Percentiles rank a stretch among this genome's conserved stretches.
These are phyloP conservation scores for Deakozyma indianensis DNA, from an alignment of 805 yeast genomes.

Conservation along the genomic window DNA sequence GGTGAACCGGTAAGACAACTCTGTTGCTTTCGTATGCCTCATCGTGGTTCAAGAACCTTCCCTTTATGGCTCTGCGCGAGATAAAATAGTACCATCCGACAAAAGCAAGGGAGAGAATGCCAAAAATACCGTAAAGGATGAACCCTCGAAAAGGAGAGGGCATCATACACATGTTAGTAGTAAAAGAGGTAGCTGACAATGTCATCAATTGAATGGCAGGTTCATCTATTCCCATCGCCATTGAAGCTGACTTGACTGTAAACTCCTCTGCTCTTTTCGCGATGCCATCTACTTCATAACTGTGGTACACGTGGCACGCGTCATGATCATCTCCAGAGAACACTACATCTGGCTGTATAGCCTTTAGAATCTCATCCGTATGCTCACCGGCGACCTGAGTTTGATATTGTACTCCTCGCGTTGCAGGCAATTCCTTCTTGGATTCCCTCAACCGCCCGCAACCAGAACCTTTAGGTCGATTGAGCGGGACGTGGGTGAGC, in stretches of 20 bases:
- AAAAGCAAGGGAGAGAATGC: conserved; percentile 2
- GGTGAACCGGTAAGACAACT: conserved; percentile 1
- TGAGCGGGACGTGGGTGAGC: conserved; percentile 80
- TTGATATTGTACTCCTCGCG: conserved; percentile 74
- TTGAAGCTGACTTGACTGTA: conserved; percentile 77
- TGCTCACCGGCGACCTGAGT: conserved; percentile 61
- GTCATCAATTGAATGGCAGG: conserved; percentile 85
- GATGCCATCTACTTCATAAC: conserved; percentile 11
- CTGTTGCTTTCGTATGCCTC: neutral
- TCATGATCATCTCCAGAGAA: conserved; percentile 97
- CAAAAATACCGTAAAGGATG: conserved; percentile 12
- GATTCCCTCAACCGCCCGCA: conserved; percentile 79
- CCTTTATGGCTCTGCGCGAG: neutral
- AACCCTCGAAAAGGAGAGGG: conserved; percentile 20
- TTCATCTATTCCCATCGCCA: conserved; percentile 77
- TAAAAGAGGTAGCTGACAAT: conserved; percentile 20
- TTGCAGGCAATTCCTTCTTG: conserved; percentile 46
- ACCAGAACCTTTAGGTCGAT: conserved; percentile 39
- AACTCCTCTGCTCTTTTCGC: conserved; percentile 43
- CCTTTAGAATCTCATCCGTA: conserved; percentile 41
- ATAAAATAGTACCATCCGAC: neutral
- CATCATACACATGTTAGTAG: conserved; percentile 18
- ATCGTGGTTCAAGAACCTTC: neutral
- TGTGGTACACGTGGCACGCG: conserved; percentile 67
- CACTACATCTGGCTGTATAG: conserved; percentile 49